phyloP scores from a whole-genome alignment of 2,329 filamentous ascomycete genomes.

The Arthrobotrys megalospora region DNA sequence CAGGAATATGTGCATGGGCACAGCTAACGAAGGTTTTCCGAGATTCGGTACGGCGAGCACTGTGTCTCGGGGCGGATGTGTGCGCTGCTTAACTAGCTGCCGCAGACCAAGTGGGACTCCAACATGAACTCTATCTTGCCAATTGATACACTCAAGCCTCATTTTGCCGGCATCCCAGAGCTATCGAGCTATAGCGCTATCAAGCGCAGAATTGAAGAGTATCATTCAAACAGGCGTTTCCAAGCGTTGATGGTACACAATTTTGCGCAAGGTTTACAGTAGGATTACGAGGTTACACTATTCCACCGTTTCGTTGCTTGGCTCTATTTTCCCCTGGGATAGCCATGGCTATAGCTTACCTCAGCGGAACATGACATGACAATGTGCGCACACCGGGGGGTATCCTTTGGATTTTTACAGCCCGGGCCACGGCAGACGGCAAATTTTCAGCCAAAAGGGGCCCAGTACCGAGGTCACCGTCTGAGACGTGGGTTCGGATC shows the following conservation, averaged over 20 bases:
- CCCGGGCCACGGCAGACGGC: constrained; percentile 26
- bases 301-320: constrained; percentile 24
- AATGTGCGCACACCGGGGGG: constrained; percentile 1
- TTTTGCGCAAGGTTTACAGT: constrained; percentile 33
- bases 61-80: constrained; percentile 45
- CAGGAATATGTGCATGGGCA: constrained; percentile 16
- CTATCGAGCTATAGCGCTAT: not conserved
- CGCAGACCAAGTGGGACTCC: constrained; percentile 18
- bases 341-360: constrained; percentile 30
- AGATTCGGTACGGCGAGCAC: constrained; percentile 3
- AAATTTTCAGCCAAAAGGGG: constrained; percentile 26
- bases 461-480: constrained; percentile 43
- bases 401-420: constrained; percentile 8
- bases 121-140: constrained; percentile 23
- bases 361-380: constrained; percentile 33
- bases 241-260: not conserved
- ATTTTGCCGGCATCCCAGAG: constrained; percentile 1
- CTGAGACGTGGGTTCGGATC: constrained; percentile 12
- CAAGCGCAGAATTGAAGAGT: constrained; percentile 4
- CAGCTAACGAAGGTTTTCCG: constrained; percentile 16
- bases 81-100: constrained; percentile 18
- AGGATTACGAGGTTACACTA: constrained; percentile 54
- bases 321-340: constrained; percentile 21
- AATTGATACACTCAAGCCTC: constrained; percentile 30
- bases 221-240: not conserved